Evolutionary conservation across 2,329 filamentous ascomycete species (phyloP), one percentile per base, ranked within the genome.

Genomic region (Chalara sp.): DNA sequence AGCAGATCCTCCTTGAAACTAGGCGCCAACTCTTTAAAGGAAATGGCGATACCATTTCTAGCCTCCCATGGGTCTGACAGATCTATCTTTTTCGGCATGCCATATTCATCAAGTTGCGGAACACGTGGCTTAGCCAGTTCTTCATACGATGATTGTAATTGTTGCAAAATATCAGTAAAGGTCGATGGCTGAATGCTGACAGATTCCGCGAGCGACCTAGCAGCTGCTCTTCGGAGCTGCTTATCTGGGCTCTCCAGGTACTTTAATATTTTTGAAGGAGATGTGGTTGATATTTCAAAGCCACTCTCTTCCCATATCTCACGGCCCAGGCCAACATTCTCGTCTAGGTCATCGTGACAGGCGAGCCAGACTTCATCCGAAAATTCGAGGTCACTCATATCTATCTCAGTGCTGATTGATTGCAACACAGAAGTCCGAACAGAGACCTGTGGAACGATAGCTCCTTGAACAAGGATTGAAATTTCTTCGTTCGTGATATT

Each of bases 251-350:
- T 88, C 58, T 89, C 80, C 8, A 97, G 73, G 64, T 95, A 97
- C 1, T 84, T 82, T 46, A 95, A 71, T 63, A 91, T 84, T 59
- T 77, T 79, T 51, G 75, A 67, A 6, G 87, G 81, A 6, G 87
- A 79, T 6, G 85, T 76, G 21, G 80, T 72, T 1, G 80, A 78
- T 10, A 92, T 71, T 53, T 85, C 72, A 54, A 97, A 86, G 6
- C 81, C 86, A 64, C 92, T 95, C 63, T 96, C 93, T 63, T 95
- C 89, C 93, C 93, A 99, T 35, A 99, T 96, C 10, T 92, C 87
- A 47, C 77, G 79, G 6, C 87, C 92, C 48, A 95, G 75, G 44
- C 90, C 88, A 6, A 78, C 79, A 61, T 97, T 97, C 65, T 97
- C 91, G 42, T 86, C 81, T 21, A 89, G 81, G 60, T 95, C 89